Percentiles rank a stretch among this genome's conserved stretches.
Conservation (phyloP, 495 filamentous ascomycete genomes). For the Aspergillus ellipticus region DNA sequence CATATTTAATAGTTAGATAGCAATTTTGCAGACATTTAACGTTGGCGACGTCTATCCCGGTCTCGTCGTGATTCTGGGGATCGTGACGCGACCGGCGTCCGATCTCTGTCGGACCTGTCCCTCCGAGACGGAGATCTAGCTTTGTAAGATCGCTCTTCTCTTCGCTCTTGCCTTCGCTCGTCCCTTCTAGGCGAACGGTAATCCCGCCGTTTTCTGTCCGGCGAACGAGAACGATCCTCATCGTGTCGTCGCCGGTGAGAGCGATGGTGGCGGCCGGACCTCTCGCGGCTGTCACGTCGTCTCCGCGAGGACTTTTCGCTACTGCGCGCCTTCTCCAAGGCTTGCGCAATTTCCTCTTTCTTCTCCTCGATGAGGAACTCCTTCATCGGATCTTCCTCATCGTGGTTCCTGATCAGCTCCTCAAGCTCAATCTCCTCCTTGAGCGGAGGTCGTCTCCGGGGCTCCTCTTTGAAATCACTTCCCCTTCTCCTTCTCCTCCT, state of each 20-base stretch:
- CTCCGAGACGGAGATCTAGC: constrained; percentile 18
- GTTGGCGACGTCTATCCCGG: constrained; percentile 31
- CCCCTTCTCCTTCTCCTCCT: constrained; percentile 42
- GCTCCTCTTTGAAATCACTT: constrained; percentile 32
- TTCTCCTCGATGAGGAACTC: constrained; percentile 82
- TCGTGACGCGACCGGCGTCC: constrained; percentile 28
- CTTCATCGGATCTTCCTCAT: constrained; percentile 98
- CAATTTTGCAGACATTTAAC: constrained; percentile 17
- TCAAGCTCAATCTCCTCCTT: constrained; percentile 75
- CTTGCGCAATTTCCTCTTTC: constrained; percentile 76
- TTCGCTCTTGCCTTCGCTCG: no score
- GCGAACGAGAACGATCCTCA: constrained; percentile 31
- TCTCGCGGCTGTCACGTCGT: constrained; percentile 35
- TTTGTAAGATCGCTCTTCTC: constrained; percentile 21
- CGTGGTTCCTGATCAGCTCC: constrained; percentile 71
- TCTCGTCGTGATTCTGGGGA: constrained; percentile 33
- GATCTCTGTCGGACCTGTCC: constrained; percentile 24
- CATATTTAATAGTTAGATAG: constrained; percentile 8
- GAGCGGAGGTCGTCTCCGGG: constrained; percentile 43
- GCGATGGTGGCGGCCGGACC: constrained; percentile 50
- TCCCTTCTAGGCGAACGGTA: constrained; percentile 28
- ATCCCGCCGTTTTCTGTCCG: constrained; percentile 28
- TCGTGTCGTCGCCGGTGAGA: constrained; percentile 35
- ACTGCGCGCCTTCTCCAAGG: constrained; percentile 53
- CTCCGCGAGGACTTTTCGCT: constrained; percentile 35